Conservation (phyloP, 2,329 filamentous ascomycete genomes). For the Microdochium paspali region DNA sequence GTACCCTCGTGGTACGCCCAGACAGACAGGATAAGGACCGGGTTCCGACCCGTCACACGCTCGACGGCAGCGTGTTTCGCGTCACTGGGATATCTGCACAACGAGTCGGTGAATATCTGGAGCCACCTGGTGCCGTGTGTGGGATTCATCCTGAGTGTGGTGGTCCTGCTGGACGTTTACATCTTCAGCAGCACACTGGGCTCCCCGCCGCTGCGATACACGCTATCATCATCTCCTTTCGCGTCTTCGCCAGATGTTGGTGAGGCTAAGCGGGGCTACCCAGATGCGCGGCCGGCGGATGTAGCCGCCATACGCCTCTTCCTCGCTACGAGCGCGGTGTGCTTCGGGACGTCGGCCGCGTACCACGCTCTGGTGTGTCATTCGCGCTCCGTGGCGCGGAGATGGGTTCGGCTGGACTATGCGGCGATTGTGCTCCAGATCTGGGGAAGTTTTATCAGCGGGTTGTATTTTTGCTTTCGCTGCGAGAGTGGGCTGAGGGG, state of each 20-base stretch:
- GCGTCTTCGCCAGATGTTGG: no score
- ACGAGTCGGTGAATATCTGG: slow-evolving; percentile 32
- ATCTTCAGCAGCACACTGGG: slow-evolving; percentile 17
- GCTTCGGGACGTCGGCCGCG: slow-evolving; percentile 24
- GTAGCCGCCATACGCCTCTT: slow-evolving; percentile 28
- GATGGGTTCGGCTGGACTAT: slow-evolving; percentile 28
- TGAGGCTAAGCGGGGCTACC: no score
- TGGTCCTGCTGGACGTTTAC: slow-evolving; percentile 10
- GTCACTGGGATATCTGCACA: slow-evolving; percentile 31
- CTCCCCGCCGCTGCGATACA: slow-evolving; percentile 13
- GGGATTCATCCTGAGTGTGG: slow-evolving; percentile 20
- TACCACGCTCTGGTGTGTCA: slow-evolving; percentile 31
- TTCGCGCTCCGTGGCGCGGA: slow-evolving; percentile 20
- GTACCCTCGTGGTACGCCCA: slow-evolving; percentile 31
- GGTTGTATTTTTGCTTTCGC: slow-evolving; percentile 29
- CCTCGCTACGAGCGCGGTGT: slow-evolving; percentile 23
- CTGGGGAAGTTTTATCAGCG: slow-evolving; percentile 26
- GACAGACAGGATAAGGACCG: slow-evolving; percentile 28
- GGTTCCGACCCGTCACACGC: slow-evolving; percentile 30
- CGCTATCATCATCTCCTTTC: background rate
- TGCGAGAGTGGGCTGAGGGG: slow-evolving; percentile 22
- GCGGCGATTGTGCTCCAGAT: slow-evolving; percentile 26
- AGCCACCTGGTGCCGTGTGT: slow-evolving; percentile 34
- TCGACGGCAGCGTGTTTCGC: slow-evolving; percentile 24
- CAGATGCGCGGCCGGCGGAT: slow-evolving; percentile 16